Evolutionary conservation across 1,284 basidiomycete species (phyloP), one percentile per base, ranked within the genome.

Genomic region (Puccinia novopanici): DNA sequence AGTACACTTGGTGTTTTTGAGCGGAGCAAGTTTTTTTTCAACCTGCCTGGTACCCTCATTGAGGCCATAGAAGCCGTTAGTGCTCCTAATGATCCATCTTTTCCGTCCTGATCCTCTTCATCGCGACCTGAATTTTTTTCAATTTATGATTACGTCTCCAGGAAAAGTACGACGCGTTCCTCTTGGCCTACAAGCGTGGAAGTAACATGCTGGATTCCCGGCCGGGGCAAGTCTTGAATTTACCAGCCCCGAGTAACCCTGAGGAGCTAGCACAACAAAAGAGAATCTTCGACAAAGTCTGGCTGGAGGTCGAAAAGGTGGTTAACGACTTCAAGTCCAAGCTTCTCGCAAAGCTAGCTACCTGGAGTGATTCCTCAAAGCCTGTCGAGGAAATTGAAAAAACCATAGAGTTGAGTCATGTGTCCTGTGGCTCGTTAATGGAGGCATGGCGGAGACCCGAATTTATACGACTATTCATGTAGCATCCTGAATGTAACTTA

Each of bases 151-250:
- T 9, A 48, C 57, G 48, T 80, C 19, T 34, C n/a, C 19, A 95
- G 93, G 93, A 93, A 13, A 92, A 92, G 81, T 98, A 96, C 85
- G 97, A 99, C 82, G 90, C 92, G 55, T 95, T 95, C 0, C 88
- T 99, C 84, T 90, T 95, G 52, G 95, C 98, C 84, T 99, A 99
- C 88, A 97, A 97, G 87, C 98, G 98, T 86, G 97, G 96, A 50
- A 93, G 94, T 82, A 92, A 93, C 86, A 89, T 99, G 50, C 89
- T 96, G 70, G 92, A 95, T 83, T 92, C 92, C 19, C 90, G 93
- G 22, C 92, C 94, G 0, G 92, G 91, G 0, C 94, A 95, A 84
- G 88, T 95, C 2, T 88, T 93, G 6, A 19, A 86, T 85, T 4
- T 84, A 85, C 4, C 84, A 83, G 34, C 85, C 90, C 12, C 88